Percentiles rank a stretch among this genome's conserved stretches.
Evolutionary conservation across 202 grass and related monocot species (phyloP).

Genomic region (Sporobolus alterniflorus): DNA sequence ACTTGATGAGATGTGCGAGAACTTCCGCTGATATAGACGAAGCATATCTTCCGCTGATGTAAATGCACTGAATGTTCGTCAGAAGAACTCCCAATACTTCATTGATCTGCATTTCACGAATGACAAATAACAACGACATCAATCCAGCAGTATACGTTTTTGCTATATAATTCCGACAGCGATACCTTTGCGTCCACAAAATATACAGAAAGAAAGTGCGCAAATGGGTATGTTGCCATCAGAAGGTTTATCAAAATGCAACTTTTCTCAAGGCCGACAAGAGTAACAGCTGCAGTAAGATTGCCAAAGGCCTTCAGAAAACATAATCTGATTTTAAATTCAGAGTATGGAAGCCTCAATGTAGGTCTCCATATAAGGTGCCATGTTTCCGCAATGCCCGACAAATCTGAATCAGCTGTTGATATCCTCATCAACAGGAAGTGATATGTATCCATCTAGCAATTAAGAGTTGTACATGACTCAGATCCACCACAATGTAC

Average conservation of each 20-base stretch:
- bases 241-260: constrained; percentile 22
- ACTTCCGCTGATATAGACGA: neutral
- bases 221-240: neutral
- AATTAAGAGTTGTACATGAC: constrained; percentile 60
- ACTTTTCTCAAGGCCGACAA: constrained; percentile 28
- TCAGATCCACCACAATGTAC: constrained; percentile 51
- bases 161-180: neutral
- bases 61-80: constrained; percentile 11
- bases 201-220: neutral
- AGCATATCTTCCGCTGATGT: constrained; percentile 13
- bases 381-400: constrained; percentile 44
- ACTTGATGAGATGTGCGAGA: constrained; percentile 14
- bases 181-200: neutral
- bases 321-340: constrained; percentile 31
- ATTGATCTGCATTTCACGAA: constrained; percentile 17
- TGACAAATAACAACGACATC: neutral
- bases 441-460: constrained; percentile 34
- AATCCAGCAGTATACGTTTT: neutral
- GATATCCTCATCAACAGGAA: constrained; percentile 36
- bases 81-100: neutral
- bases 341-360: constrained; percentile 38
- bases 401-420: constrained; percentile 48
- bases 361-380: constrained; percentile 44
- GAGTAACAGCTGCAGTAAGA: constrained; percentile 12
- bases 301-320: constrained; percentile 26